Evolutionary conservation across 1,284 basidiomycete species (phyloP).

Genomic region (Sanghuangporus weigelae): DNA sequence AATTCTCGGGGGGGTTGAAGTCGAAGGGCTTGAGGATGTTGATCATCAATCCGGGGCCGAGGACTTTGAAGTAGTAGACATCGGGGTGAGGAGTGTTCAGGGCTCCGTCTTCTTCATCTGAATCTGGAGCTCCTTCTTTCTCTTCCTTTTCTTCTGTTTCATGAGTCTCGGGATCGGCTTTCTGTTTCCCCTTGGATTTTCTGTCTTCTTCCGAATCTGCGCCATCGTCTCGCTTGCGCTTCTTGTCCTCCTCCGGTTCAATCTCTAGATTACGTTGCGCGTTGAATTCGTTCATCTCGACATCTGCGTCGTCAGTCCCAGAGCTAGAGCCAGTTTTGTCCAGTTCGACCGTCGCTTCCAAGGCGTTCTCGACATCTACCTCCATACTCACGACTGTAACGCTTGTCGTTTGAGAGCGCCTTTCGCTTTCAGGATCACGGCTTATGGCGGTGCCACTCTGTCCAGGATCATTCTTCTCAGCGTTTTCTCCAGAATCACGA

Average conservation of each 20-base stretch:
- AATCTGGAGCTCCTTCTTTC: too few relatives aligned
- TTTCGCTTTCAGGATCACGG: background rate
- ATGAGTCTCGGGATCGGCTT: background rate
- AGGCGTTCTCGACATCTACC: background rate
- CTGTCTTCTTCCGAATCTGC: background rate
- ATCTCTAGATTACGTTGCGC: background rate
- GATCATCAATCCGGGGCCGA: background rate
- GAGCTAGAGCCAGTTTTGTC: background rate
- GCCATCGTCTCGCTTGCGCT: background rate
- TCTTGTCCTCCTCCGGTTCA: background rate
- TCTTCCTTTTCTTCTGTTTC: background rate
- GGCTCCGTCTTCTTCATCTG: background rate
- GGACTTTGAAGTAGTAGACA: background rate
- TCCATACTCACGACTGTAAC: background rate
- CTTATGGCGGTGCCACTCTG: background rate
- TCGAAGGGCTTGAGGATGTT: background rate
- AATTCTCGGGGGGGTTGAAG: background rate
- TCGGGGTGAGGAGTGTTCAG: background rate
- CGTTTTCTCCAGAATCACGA: background rate
- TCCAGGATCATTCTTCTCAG: background rate
- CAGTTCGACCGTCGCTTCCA: background rate
- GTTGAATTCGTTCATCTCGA: background rate
- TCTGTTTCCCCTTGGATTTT: conserved; percentile 4
- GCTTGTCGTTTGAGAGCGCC: background rate
- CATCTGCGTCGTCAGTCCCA: background rate